These are phyloP conservation scores for Dryadomyces quercivorus DNA, from an alignment of 2,329 filamentous ascomycete genomes.

Conservation along the genomic window DNA sequence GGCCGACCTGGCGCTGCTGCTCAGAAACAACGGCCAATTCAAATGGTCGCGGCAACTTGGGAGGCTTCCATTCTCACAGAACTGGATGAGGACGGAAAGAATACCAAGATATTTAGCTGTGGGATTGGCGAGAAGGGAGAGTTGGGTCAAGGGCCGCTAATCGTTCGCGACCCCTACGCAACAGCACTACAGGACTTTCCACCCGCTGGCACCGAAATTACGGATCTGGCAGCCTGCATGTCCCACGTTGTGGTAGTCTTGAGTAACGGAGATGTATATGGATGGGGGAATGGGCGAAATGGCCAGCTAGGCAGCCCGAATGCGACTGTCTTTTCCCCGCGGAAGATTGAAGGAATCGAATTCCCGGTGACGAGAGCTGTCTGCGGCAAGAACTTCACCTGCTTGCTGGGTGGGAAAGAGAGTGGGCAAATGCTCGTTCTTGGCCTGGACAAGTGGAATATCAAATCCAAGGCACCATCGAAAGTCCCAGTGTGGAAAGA, in stretches of 20 bases:
- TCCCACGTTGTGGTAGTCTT: slow-evolving; percentile 66
- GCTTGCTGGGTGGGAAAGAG: slow-evolving; percentile 44
- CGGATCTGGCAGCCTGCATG: slow-evolving; percentile 60
- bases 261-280: slow-evolving; percentile 64
- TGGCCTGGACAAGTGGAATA: slow-evolving; percentile 62
- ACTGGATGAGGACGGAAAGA: slow-evolving; percentile 27
- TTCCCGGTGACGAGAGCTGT: slow-evolving; percentile 57
- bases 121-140: slow-evolving; percentile 62
- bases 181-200: slow-evolving; percentile 50
- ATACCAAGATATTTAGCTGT: slow-evolving; percentile 44
- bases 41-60: slow-evolving; percentile 62
- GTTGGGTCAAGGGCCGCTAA: slow-evolving; percentile 48
- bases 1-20: slow-evolving; percentile 22
- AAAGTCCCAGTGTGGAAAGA: slow-evolving; percentile 48
- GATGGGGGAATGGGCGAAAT: slow-evolving; percentile 81
- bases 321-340: slow-evolving; percentile 43
- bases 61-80: slow-evolving; percentile 54
- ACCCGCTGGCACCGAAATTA: slow-evolving; percentile 42
- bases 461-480: slow-evolving; percentile 45
- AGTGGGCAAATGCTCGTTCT: slow-evolving; percentile 53
- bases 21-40: slow-evolving; percentile 15
- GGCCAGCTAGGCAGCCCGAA: slow-evolving; percentile 61
- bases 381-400: slow-evolving; percentile 80
- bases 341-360: slow-evolving; percentile 41
- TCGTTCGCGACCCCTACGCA: slow-evolving; percentile 35